Evolutionary conservation across 352 stramenopile species (phyloP).

Genomic region (Globisporangium middletonii): DNA sequence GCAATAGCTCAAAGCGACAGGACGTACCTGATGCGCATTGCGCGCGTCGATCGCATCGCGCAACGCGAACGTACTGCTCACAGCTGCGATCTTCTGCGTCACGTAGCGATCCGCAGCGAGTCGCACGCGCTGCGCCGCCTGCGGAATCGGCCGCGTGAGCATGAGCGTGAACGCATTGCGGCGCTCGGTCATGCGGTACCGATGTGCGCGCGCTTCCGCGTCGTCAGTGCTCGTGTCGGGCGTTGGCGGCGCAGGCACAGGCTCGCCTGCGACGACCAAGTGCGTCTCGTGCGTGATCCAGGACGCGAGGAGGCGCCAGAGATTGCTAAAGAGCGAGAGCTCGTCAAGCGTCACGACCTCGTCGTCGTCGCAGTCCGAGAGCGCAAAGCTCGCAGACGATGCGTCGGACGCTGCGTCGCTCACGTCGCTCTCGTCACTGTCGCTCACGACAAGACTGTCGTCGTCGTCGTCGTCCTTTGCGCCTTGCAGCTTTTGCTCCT

Average conservation of each 20-base stretch:
- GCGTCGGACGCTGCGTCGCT: slow-evolving; percentile 19
- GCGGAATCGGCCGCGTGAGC: slow-evolving; percentile 42
- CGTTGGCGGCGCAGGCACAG: slow-evolving; percentile 14
- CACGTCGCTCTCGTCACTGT: slow-evolving; percentile 45
- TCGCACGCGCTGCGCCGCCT: slow-evolving; percentile 42
- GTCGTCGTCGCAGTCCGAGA: slow-evolving; percentile 68
- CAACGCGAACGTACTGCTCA: slow-evolving; percentile 54
- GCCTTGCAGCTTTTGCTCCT: slow-evolving; percentile 44
- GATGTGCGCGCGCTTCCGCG: slow-evolving; percentile 31
- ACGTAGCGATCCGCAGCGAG: slow-evolving; percentile 47
- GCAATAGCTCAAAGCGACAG: neutral
- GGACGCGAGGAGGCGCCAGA: slow-evolving; percentile 61
- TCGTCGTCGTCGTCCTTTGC: slow-evolving; percentile 32
- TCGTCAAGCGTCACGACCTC: slow-evolving; percentile 65
- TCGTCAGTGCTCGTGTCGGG: slow-evolving; percentile 12
- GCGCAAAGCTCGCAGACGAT: slow-evolving; percentile 51
- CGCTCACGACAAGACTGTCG: slow-evolving; percentile 56
- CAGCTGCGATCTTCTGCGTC: slow-evolving; percentile 45
- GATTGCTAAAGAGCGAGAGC: slow-evolving; percentile 60
- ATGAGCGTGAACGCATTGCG: slow-evolving; percentile 67
- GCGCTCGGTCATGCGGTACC: slow-evolving; percentile 50
- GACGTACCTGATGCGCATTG: slow-evolving; percentile 48
- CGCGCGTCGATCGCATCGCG: slow-evolving; percentile 59
- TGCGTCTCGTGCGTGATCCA: slow-evolving; percentile 75
- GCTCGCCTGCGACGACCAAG: slow-evolving; percentile 36